These are phyloP conservation scores for Plasmodium fragile DNA, from an alignment of 169 alveolate genomes.

Conservation along the genomic window DNA sequence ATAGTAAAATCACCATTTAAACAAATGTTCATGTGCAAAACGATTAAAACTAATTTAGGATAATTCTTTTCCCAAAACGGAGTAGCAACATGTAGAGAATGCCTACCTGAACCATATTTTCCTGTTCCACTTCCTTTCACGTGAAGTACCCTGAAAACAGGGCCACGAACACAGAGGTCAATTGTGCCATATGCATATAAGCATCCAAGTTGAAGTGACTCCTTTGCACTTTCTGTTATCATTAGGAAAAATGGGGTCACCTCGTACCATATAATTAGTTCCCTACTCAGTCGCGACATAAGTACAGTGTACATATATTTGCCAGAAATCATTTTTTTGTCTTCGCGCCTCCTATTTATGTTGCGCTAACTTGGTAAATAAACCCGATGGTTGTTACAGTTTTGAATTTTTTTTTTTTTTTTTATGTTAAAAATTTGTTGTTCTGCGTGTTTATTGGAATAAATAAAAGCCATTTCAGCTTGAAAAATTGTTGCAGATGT, in stretches of 20 bases:
- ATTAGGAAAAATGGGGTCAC: background rate
- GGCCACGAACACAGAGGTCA: background rate
- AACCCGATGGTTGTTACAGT: background rate
- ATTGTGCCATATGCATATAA: background rate
- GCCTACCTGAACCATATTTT: background rate
- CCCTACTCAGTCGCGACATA: background rate
- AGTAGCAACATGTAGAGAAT: background rate
- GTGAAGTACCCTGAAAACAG: background rate
- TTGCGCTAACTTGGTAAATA: background rate
- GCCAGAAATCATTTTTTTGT: background rate
- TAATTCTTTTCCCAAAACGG: background rate
- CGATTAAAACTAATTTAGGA: background rate
- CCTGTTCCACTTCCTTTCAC: background rate
- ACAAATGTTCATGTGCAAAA: background rate
- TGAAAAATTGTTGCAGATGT: too few species aligned
- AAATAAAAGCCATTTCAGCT: background rate
- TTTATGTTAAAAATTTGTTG: too few species aligned
- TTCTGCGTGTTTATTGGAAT: background rate
- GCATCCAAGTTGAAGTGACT: background rate
- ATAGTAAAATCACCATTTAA: background rate
- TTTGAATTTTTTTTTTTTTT: too few species aligned
- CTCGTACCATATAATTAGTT: background rate
- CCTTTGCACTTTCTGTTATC: background rate
- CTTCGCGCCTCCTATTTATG: background rate
- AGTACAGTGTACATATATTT: background rate